These are phyloP conservation scores for Didymellaceae sp. DNA, from an alignment of 2,329 filamentous ascomycete species.

Conservation along the genomic window DNA sequence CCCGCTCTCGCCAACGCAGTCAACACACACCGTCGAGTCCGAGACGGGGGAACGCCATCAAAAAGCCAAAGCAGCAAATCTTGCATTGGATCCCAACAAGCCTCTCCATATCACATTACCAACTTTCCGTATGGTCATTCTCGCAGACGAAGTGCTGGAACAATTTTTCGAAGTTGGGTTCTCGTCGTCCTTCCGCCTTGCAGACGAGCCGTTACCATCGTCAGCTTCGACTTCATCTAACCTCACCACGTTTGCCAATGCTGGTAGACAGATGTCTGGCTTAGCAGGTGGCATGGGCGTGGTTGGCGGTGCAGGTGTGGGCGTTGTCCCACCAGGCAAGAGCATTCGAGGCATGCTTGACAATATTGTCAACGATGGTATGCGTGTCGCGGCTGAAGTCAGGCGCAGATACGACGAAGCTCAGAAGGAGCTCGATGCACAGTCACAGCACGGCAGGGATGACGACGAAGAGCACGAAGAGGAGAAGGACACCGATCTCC, in stretches of 20 bases:
- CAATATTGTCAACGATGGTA: conserved; percentile 96
- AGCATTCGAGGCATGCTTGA: conserved; percentile 91
- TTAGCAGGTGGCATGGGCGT: conserved; percentile 50
- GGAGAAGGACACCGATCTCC: conserved; percentile 53
- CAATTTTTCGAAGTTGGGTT: conserved; percentile 98
- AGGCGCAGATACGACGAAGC: conserved; percentile 93
- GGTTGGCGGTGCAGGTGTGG: conserved; percentile 53
- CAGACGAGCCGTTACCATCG: conserved; percentile 64
- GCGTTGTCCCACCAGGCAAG: conserved; percentile 69
- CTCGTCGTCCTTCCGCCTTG: conserved; percentile 87
- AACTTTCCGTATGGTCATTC: conserved; percentile 97
- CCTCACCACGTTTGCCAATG: conserved; percentile 83
- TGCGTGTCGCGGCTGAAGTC: conserved; percentile 93
- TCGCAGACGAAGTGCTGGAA: conserved; percentile 93
- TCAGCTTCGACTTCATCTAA: conserved; percentile 66
- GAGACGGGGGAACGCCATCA: conserved; percentile 44
- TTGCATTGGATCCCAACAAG: conserved; percentile 88
- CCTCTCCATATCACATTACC: conserved; percentile 95
- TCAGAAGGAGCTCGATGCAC: conserved; percentile 87
- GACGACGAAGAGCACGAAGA: conserved; percentile 68
- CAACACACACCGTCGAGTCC: conserved; percentile 32
- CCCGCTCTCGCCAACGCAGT: conserved; percentile 34
- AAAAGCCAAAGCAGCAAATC: conserved; percentile 79
- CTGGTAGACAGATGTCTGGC: conserved; percentile 57
- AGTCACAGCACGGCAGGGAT: conserved; percentile 63